These are phyloP conservation scores for Aspergillus heteromorphus DNA, from an alignment of 495 filamentous ascomycete genomes.

Conservation along the genomic window DNA sequence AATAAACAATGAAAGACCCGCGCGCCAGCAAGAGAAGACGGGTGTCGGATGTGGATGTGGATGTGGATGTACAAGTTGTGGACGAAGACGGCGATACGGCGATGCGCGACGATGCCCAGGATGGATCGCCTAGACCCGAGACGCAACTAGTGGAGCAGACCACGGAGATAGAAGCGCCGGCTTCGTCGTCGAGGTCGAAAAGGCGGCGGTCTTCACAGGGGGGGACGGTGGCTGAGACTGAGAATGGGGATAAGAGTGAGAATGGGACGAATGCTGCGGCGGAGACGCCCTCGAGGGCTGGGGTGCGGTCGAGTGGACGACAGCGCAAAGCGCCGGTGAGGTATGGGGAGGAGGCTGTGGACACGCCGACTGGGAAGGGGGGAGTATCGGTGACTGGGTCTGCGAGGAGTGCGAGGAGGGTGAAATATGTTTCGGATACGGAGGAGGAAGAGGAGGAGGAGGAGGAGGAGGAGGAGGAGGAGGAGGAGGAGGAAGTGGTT, in stretches of 20 bases:
- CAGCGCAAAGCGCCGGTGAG: conserved; percentile 37
- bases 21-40: conserved; percentile 39
- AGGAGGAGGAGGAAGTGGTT: conserved; percentile 10
- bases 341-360: conserved; percentile 26
- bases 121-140: conserved; percentile 12
- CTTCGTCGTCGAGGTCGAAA: conserved; percentile 2
- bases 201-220: conserved; percentile 26
- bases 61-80: conserved; percentile 12
- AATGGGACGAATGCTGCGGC: conserved; percentile 6
- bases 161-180: neutral
- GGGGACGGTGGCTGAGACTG: neutral
- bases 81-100: conserved; percentile 35
- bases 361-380: conserved; percentile 22
- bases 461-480: conserved; percentile 2
- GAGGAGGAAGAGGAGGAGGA: conserved; percentile 10
- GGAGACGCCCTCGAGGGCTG: conserved; percentile 23
- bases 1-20: conserved; percentile 34
- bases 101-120: conserved; percentile 23
- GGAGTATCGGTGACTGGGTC: too few relatives aligned
- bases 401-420: conserved; percentile 23
- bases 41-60: conserved; percentile 23
- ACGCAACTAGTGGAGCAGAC: conserved; percentile 7
- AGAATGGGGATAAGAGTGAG: conserved; percentile 4
- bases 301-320: conserved; percentile 34
- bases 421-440: conserved; percentile 10